phyloP scores from a whole-genome alignment of 1,284 basidiomycete species.

The Trichosporon asahii region DNA sequence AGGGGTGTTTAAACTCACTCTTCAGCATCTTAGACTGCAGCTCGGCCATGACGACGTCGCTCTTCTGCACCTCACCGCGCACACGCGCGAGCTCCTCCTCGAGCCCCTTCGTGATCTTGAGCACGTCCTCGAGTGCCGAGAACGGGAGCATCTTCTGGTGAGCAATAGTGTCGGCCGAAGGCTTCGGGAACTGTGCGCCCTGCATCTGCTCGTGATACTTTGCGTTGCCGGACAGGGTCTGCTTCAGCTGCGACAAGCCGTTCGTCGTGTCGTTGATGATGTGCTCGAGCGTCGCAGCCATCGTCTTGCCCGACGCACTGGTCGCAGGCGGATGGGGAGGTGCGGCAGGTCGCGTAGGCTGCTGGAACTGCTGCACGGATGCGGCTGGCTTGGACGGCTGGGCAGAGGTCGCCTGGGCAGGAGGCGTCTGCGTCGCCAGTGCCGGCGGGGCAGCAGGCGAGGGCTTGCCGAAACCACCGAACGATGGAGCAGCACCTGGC shows the following conservation, averaged over 20 bases:
- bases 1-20: slow-evolving; percentile 40
- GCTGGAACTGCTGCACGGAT: background rate
- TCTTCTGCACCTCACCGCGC: slow-evolving; percentile 27
- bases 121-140: slow-evolving; percentile 35
- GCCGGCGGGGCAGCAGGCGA: slow-evolving; percentile 12
- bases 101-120: slow-evolving; percentile 30
- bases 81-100: slow-evolving; percentile 35
- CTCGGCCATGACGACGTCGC: slow-evolving; percentile 48
- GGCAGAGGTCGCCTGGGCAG: slow-evolving; percentile 18
- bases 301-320: slow-evolving; percentile 24
- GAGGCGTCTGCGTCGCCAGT: slow-evolving; percentile 10
- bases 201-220: slow-evolving; percentile 34
- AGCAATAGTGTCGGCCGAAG: slow-evolving; percentile 24
- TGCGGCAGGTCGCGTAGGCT: background rate
- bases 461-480: background rate
- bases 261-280: slow-evolving; percentile 49
- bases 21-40: slow-evolving; percentile 54
- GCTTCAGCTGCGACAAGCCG: slow-evolving; percentile 43
- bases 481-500: background rate
- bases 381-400: slow-evolving; percentile 24
- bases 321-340: slow-evolving; percentile 13
- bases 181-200: slow-evolving; percentile 20
- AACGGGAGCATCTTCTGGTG: slow-evolving; percentile 39
- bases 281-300: slow-evolving; percentile 39
- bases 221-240: slow-evolving; percentile 34